A percentile compares a stretch with the other conserved stretches of the same genome.
Evolutionary conservation across 2,329 filamentous ascomycete genomes (phyloP).

Genomic region (Colletotrichum horii): DNA sequence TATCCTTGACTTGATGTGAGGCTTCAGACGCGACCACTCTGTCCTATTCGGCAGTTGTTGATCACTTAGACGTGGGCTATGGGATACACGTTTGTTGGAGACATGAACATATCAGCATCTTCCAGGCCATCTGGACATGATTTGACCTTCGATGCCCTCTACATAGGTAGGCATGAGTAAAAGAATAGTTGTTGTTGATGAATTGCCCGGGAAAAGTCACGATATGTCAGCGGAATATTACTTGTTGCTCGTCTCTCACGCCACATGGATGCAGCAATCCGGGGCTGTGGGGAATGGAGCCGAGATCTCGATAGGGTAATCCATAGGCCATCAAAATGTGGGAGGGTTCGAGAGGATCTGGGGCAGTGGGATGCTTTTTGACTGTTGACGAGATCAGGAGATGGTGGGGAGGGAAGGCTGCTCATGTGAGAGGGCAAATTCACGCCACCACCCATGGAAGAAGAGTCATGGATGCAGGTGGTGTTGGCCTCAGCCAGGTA

Average conservation of each 20-base stretch:
- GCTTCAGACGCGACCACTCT: not conserved
- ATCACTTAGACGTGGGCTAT: not conserved
- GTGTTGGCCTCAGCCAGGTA: not conserved
- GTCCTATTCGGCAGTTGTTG: not conserved
- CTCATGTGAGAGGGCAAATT: slow-evolving; percentile 3
- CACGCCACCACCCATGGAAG: not conserved
- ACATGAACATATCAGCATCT: not conserved
- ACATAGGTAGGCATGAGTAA: not conserved
- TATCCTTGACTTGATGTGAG: not conserved
- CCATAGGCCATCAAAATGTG: not conserved
- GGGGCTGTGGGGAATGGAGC: not conserved
- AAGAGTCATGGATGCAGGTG: slow-evolving; percentile 1
- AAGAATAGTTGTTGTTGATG: not conserved
- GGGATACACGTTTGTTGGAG: not conserved
- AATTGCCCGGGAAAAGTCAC: not conserved
- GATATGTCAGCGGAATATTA: not conserved
- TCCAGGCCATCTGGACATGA: not conserved
- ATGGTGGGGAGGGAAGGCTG: not conserved
- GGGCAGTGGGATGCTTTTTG: not conserved
- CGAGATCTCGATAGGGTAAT: not conserved
- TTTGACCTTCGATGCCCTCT: not conserved
- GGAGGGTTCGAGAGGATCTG: not conserved
- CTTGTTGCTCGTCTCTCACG: not conserved
- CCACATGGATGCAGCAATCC: not conserved
- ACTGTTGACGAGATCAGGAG: not conserved